phyloP scores from a whole-genome alignment of 2,329 filamentous ascomycete genomes.

The Fusarium chlamydosporum region DNA sequence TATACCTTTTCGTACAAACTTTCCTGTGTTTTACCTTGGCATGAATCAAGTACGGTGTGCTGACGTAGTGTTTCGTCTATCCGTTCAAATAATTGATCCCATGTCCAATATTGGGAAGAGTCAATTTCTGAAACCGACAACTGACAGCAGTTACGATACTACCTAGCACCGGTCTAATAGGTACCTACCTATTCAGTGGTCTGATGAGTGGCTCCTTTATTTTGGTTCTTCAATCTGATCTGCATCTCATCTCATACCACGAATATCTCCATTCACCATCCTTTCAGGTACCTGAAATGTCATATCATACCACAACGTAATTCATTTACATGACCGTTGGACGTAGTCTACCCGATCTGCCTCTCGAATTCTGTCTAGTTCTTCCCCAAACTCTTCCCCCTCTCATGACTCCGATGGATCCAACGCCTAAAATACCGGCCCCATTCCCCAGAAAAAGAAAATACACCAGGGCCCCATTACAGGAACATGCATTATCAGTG shows the following conservation, averaged over 20 bases:
- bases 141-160: not conserved
- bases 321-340: slow-evolving; percentile 10
- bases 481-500: slow-evolving; percentile 41
- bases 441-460: slow-evolving; percentile 35
- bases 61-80: slow-evolving; percentile 32
- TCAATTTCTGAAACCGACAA: slow-evolving; percentile 7
- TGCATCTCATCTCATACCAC: slow-evolving; percentile 41
- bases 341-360: slow-evolving; percentile 12
- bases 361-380: slow-evolving; percentile 13
- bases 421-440: not conserved
- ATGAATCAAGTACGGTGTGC: slow-evolving; percentile 19
- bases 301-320: not conserved
- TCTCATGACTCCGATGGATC: slow-evolving; percentile 22
- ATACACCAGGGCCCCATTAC: slow-evolving; percentile 27
- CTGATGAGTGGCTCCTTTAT: slow-evolving; percentile 14
- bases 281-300: not conserved
- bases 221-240: slow-evolving; percentile 43
- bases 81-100: slow-evolving; percentile 31
- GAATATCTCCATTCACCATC: not conserved
- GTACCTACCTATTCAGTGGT: not conserved
- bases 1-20: slow-evolving; percentile 34
- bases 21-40: slow-evolving; percentile 22
- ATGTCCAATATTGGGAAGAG: slow-evolving; percentile 5
- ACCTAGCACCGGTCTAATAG: not conserved
- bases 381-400: slow-evolving; percentile 21